phyloP scores from a whole-genome alignment of 1,139 yeast species.

The Saccharomycopsis hybrid region DNA sequence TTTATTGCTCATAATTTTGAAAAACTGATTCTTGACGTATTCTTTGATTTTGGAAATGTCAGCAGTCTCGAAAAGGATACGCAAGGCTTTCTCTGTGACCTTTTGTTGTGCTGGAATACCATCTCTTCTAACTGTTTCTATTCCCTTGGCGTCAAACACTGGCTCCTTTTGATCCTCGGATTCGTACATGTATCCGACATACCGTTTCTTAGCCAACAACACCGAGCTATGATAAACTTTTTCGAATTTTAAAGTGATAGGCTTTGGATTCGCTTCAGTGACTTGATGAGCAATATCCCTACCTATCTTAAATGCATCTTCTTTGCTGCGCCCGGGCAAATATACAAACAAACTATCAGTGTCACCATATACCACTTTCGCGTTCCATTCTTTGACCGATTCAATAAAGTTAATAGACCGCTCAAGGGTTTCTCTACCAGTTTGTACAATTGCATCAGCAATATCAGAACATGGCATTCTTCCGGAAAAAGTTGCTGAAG shows the following conservation, averaged over 20 bases:
- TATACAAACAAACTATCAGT: conserved; percentile 91
- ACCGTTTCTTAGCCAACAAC: conserved; percentile 77
- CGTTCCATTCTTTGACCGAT: conserved; percentile 57
- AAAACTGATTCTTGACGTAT: conserved; percentile 60
- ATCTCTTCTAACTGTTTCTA: conserved; percentile 88
- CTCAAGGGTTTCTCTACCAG: conserved; percentile 79
- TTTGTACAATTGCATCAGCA: conserved; percentile 89
- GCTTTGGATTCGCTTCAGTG: conserved; percentile 69
- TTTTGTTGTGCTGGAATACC: conserved; percentile 91
- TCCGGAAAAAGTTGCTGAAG: conserved; percentile 92
- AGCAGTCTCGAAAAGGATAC: conserved; percentile 62
- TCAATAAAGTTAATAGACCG: conserved; percentile 69
- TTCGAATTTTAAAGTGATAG: conserved; percentile 79
- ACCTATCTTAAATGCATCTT: conserved; percentile 76
- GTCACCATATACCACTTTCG: conserved; percentile 93
- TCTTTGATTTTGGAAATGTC: conserved; percentile 65
- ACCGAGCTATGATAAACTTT: conserved; percentile 88
- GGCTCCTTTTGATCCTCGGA: conserved; percentile 47
- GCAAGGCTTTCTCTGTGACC: conserved; percentile 63
- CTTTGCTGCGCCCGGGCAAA: conserved; percentile 72
- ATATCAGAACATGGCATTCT: conserved; percentile 95
- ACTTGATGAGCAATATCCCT: conserved; percentile 57
- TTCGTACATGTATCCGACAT: conserved; percentile 82
- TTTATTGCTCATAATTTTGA: conserved; percentile 52
- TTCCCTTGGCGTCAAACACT: conserved; percentile 89